Base-by-base conservation (phyloP, 768 basidiomycete species). In the Phaeolepiota aurea region DNA sequence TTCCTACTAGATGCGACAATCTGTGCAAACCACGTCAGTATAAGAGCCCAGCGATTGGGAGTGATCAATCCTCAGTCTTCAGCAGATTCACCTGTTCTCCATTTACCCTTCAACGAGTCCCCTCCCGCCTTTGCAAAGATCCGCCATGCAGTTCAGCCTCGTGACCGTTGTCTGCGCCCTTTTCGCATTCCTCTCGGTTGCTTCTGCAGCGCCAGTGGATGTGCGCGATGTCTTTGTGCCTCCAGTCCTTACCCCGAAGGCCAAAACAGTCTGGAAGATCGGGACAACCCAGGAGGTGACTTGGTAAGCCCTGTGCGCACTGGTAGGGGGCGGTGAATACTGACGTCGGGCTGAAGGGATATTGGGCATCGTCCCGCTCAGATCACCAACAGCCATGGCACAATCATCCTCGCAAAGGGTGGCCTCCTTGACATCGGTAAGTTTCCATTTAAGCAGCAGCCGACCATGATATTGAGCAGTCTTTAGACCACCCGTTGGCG, bases 211-310 rank as follows among this genome's bases (percentile, higher is more conserved):
- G 25, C 25, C 25, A n/a, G n/a, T n/a, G 25, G 7, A 28, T 7
- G n/a, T 7, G n/a, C 33, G 33, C 33, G 33, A 35, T 19, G 33
- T 35, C 15, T 35, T 14, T 35, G 18, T 14, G 9, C 33, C 33
- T 14, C 12, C 12, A 5, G 18, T 35, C 9, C 12, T 19, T 9
- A 35, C 9, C 7, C 33, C 33, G 9, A 7, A 9, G 9, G n/a
- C 12, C 33, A 19, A 19, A 35, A 35, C 33, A 35, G 33, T 35
- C 9, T 35, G 33, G 33, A 35, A 35, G 33, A 35, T 19, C 9
- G 33, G 18, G 9, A 14, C 33, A 7, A 14, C 12, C 5, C n/a
- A 14, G 16, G 18, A 35, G 9, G 33, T 35, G 7, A 35, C 33
- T n/a, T 35, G 33, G 33, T 19, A 31, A 31, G 28, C 14, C 9